Evolutionary conservation across 2,329 filamentous ascomycete species (phyloP), one percentile per base, ranked within the genome.

Genomic region (Neodidymelliopsis sp.): DNA sequence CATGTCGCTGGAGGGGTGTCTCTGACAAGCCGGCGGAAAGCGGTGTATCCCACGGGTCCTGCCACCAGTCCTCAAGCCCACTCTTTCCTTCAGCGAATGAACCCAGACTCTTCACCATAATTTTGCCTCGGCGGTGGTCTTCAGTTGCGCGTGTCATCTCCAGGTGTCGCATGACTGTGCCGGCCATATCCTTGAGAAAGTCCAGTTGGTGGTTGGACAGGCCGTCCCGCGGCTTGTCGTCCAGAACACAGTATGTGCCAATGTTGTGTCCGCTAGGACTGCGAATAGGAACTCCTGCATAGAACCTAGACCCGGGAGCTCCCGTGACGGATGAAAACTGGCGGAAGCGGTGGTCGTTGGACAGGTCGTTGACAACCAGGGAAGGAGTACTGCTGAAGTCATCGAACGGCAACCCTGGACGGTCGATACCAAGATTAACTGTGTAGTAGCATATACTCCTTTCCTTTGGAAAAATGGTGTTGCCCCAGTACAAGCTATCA

Each of bases 271-370:
- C 78, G 25, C 77, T 79, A 0, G 78, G 78, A 3, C 82, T 84
- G 19, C 79, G 78, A 43, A 89, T 81, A 0, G 85, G 85, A 0
- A 86, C 84, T 13, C 81, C 81, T 5, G 81, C 81, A 49, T 84
- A 83, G 60, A 84, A 84, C 3, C 67, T 62, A 13, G 63, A 60
- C 24, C 49, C 66, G 53, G 56, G 73, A 47, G 36, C 69, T 12
- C 63, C 65, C 9, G 50, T 42, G n/a, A 74, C 69, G 6, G 63
- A 71, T 3, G 67, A 60, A 40, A 62, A 67, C 38, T 62, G 47
- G 28, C 71, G 67, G 54, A 78, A 74, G 53, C 74, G 77, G 15
- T 70, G 60, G 39, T 72, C 70, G n/a, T 46, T 18, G 12, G 53
- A 46, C 13, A 74, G 42, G 39, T 74, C 70, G 45, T 65, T 63